Conservation (phyloP, 352 stramenopile genomes). For the Phytophthora idaei region DNA sequence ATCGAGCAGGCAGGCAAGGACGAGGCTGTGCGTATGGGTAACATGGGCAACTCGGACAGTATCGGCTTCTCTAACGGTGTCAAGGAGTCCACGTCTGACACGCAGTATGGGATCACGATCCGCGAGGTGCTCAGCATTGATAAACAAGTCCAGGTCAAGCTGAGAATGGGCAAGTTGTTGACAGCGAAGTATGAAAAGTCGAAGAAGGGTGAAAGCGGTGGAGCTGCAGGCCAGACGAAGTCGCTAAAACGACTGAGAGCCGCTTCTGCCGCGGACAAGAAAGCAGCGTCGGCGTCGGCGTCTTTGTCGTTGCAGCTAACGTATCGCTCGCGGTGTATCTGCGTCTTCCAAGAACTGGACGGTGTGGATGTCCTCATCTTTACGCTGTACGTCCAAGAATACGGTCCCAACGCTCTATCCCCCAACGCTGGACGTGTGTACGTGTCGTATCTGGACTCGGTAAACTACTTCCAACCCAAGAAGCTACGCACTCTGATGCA, state of each 20-base stretch:
- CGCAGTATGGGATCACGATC: slow-evolving; percentile 84
- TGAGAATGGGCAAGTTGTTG: slow-evolving; percentile 80
- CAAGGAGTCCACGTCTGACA: slow-evolving; percentile 77
- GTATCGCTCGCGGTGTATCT: slow-evolving; percentile 90
- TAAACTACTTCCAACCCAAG: slow-evolving; percentile 91
- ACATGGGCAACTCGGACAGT: slow-evolving; percentile 82
- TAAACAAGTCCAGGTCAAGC: slow-evolving; percentile 90
- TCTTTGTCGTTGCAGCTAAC: slow-evolving; percentile 72
- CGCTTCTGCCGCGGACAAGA: slow-evolving; percentile 30
- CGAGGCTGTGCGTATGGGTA: slow-evolving; percentile 80
- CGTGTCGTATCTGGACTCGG: slow-evolving; percentile 89
- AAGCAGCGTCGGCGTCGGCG: slow-evolving; percentile 21
- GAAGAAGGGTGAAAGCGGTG: slow-evolving; percentile 49
- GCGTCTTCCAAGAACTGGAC: slow-evolving; percentile 90
- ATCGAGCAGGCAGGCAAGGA: slow-evolving; percentile 81
- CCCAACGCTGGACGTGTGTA: slow-evolving; percentile 87
- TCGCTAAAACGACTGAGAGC: slow-evolving; percentile 73
- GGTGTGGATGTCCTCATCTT: slow-evolving; percentile 90
- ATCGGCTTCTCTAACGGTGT: slow-evolving; percentile 73
- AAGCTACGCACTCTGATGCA: slow-evolving; percentile 89
- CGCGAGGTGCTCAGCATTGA: slow-evolving; percentile 86
- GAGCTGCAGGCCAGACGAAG: slow-evolving; percentile 42
- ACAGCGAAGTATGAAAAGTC: slow-evolving; percentile 65
- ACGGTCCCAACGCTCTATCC: slow-evolving; percentile 68
- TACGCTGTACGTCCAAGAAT: slow-evolving; percentile 90